Evolutionary conservation across 495 filamentous ascomycete genomes (phyloP), one percentile per base, ranked within the genome.

Genomic region (Trichoderma orchidacearum): DNA sequence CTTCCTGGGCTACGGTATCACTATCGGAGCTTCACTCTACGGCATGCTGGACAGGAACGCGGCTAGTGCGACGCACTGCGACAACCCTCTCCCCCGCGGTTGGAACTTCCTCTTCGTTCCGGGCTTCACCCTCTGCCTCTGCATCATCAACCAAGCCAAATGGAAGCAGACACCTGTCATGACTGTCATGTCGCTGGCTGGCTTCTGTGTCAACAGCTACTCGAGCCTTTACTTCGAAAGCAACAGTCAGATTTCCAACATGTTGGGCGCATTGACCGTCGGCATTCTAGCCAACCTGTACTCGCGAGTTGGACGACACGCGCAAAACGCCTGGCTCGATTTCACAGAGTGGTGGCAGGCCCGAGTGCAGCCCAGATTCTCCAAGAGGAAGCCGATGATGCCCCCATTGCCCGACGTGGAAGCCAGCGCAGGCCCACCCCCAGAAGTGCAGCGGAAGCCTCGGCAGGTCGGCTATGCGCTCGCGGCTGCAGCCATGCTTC

Each of bases 1-100:
- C 1, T 95, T 96, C 69, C 84, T 97, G 7, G 92, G 92, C n/a
- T 96, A 92, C 62, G 93, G 92, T 6, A 95, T 97, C 62, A 96
- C 93, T 5, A 88, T 97, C 32, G 92, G 92, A 27, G 92, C 92
- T 0, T 86, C 87, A 2, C 75, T 97, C 7, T 96, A 94, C 62
- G 93, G 92, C 18, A 74, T 90, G 21, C 75, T 95, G 55, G 88
- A 95, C 68, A 35, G 73, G 3, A 73, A 87, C 29, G 92, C 92
- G 13, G 83, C 86, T 2, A 85, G 83, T 15, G 80, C 72, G 1
- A 87, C 89, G 8, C 83, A 75, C 21, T 96, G 91, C 69, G 61
- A 64, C 13, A 77, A 85, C 17, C 80, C 83, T 4, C 78, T 84
- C 25, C 65, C 23, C 41, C 77, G 77, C 21, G 71, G 82, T 59